Conservation (phyloP, 352 stramenopile genomes). For the Phytophthora boehmeriae region DNA sequence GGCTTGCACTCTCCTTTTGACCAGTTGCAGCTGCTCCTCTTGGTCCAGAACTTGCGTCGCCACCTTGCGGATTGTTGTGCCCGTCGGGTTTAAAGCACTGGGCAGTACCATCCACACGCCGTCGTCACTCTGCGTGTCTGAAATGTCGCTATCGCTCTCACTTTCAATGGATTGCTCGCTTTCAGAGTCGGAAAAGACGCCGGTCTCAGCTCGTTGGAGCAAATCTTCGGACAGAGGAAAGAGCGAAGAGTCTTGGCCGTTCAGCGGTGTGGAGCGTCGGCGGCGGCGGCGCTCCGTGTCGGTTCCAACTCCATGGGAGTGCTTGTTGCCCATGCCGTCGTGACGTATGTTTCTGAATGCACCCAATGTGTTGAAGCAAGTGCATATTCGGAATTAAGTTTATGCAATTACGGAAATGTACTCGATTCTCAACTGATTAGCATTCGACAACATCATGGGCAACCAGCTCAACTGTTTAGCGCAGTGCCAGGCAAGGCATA, state of each 20-base stretch:
- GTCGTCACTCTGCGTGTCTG: constrained; percentile 12
- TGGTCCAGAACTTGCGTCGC: constrained; percentile 52
- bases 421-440: neutral
- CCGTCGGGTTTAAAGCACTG: constrained; percentile 55
- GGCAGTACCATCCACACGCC: constrained; percentile 57
- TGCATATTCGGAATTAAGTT: neutral
- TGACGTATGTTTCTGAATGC: constrained; percentile 7
- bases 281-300: neutral
- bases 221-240: constrained; percentile 7
- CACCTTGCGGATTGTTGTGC: constrained; percentile 58
- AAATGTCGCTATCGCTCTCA: constrained; percentile 20
- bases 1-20: constrained; percentile 52
- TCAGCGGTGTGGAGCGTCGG: neutral
- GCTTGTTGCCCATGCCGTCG: constrained; percentile 23
- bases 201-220: constrained; percentile 22
- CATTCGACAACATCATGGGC: constrained; percentile 51
- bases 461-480: constrained; percentile 84
- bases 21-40: constrained; percentile 60
- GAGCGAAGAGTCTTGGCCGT: neutral
- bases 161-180: constrained; percentile 15
- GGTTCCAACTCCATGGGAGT: constrained; percentile 8
- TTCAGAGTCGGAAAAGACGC: constrained; percentile 42
- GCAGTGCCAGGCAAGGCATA: constrained; percentile 72
- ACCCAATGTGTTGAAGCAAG: constrained; percentile 18
- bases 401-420: neutral